Evolutionary conservation across 2,329 filamentous ascomycete species (phyloP).

Genomic region (Dactylellina sp.): DNA sequence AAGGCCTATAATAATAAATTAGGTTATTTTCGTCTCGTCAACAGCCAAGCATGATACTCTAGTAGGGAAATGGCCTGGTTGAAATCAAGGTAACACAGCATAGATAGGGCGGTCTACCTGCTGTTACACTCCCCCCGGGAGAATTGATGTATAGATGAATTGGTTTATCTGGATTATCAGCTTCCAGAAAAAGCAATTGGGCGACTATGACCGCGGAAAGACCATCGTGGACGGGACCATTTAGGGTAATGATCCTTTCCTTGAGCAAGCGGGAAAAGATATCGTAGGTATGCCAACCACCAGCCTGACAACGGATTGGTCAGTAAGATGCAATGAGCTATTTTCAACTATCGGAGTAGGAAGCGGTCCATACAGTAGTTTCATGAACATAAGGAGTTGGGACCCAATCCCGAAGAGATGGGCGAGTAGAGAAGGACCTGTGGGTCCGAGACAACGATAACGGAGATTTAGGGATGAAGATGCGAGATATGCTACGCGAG

Average conservation of each 20-base stretch:
- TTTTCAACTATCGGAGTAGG: neutral
- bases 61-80: neutral
- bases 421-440: constrained; percentile 36
- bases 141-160: constrained; percentile 99
- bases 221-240: constrained; percentile 88
- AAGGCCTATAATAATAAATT: constrained; percentile 66
- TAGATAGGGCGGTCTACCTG: constrained; percentile 62
- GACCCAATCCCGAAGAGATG: constrained; percentile 38
- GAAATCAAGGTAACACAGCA: constrained; percentile 9
- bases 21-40: constrained; percentile 1
- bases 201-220: constrained; percentile 94
- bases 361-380: constrained; percentile 37
- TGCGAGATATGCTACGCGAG: constrained; percentile 43
- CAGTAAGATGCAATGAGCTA: constrained; percentile 6
- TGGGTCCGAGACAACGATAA: constrained; percentile 27
- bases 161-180: constrained; percentile 91
- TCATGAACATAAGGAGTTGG: constrained; percentile 53
- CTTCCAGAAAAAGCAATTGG: constrained; percentile 97
- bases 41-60: neutral
- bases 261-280: constrained; percentile 61
- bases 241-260: constrained; percentile 93
- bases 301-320: constrained; percentile 38
- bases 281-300: constrained; percentile 58
- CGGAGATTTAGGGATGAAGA: constrained; percentile 34
- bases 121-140: constrained; percentile 90